Evolutionary conservation across 257 asterid genomes (phyloP), one percentile per base, ranked within the genome.

Genomic region (Fraxinus anomala): DNA sequence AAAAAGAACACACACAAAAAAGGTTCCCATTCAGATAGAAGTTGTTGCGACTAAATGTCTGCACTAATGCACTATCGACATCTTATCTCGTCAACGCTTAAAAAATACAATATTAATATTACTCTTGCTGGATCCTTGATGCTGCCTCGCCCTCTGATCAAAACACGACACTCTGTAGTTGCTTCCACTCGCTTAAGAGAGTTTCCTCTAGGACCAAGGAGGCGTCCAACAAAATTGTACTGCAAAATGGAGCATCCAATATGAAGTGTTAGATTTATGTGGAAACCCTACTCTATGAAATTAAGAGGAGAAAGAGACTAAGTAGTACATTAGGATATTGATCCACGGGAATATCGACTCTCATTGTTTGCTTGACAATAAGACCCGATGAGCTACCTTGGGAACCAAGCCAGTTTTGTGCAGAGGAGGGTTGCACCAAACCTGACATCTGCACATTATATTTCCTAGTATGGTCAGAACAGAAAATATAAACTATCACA

Each of bases 221-320:
- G 98, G 78, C 98, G 98, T n/a, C 99, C 99, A 80, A 93, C 99
- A 76, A 96, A 93, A 85, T 96, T 96, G 81, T 77, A 93, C 99
- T 96, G 97, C 87, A 86, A 79, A 10, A 68, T 33, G 28, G 30
- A 68, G 77, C 70, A 75, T n/a, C 67, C 81, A 36, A 34, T 68
- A 66, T 39, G 56, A 59, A 44, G 69, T 51, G 75, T 68, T 12
- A 77, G 79, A 75, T 47, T 68, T 69, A 51, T 21, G 59, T 31
- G 73, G 76, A 16, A 78, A 31, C 75, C 70, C 39, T 66, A 72
- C 68, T 79, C 47, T n/a, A 73, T 49, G 36, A 75, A 76, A 77
- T 33, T 54, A 47, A 44, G 80, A 72, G 73, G 80, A 83, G 61
- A 17, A 68, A 78, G n/a, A n/a, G n/a, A n/a, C n/a, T n/a, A n/a